These are phyloP conservation scores for Asterophora lycoperdoides DNA, from an alignment of 768 basidiomycete genomes.

Conservation along the genomic window DNA sequence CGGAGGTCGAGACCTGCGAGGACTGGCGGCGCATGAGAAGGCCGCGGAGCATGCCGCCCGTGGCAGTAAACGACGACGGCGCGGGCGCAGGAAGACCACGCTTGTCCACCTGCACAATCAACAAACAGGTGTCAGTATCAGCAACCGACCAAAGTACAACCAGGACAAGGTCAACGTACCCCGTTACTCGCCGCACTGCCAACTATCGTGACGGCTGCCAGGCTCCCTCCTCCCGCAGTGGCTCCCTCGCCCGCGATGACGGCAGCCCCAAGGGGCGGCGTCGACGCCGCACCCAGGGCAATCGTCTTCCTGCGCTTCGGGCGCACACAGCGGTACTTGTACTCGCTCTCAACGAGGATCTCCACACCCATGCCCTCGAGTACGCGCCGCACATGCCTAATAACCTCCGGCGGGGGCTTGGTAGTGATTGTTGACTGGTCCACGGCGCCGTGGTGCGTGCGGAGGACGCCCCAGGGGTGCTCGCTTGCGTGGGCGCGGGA, in stretches of 20 bases:
- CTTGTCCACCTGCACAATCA: constrained; percentile 66
- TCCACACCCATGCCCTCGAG: constrained; percentile 90
- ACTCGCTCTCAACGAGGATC: constrained; percentile 83
- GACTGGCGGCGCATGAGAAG: constrained; percentile 88
- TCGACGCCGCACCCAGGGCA: constrained; percentile 19
- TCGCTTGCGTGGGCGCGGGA: constrained; percentile 18
- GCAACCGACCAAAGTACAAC: not conserved
- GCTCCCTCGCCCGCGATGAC: constrained; percentile 30
- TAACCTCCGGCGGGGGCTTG: constrained; percentile 78
- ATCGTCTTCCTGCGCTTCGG: constrained; percentile 49
- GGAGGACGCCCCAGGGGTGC: constrained; percentile 45
- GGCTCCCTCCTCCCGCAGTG: constrained; percentile 24
- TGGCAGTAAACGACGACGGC: constrained; percentile 60
- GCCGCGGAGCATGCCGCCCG: constrained; percentile 80
- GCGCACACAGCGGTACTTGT: constrained; percentile 82
- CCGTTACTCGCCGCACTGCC: constrained; percentile 84
- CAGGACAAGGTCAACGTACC: constrained; percentile 45
- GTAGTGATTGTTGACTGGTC: constrained; percentile 89
- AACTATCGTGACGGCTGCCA: constrained; percentile 73
- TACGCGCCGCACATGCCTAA: constrained; percentile 77
- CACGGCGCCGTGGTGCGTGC: constrained; percentile 89
- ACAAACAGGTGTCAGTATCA: constrained; percentile 6
- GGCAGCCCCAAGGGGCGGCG: constrained; percentile 24
- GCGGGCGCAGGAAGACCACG: constrained; percentile 85
- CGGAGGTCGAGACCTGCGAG: constrained; percentile 59